Conservation (phyloP, 2,329 filamentous ascomycete species). For the Neonectria coccinea region DNA sequence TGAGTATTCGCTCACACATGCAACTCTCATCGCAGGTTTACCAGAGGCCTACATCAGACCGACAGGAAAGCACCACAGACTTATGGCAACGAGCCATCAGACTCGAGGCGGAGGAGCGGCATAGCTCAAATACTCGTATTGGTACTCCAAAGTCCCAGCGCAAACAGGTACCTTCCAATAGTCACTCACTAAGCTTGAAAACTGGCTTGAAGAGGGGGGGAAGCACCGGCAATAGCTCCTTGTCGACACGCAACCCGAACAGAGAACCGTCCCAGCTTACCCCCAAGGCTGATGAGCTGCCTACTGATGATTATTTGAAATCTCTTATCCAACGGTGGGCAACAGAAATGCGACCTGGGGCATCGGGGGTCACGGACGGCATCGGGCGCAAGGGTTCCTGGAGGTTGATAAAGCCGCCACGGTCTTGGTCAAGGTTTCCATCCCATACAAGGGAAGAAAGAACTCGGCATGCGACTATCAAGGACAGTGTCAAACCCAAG, state of each 20-base stretch:
- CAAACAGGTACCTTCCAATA: slow-evolving; percentile 11
- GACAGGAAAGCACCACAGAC: slow-evolving; percentile 40
- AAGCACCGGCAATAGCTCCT: slow-evolving; percentile 9
- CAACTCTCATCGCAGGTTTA: slow-evolving; percentile 23
- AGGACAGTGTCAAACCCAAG: slow-evolving; percentile 43
- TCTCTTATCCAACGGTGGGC: slow-evolving; percentile 40
- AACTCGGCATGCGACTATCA: slow-evolving; percentile 37
- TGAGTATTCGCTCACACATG: slow-evolving; percentile 34
- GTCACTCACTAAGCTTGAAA: slow-evolving; percentile 13
- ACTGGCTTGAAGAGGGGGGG: slow-evolving; percentile 9
- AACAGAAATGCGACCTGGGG: slow-evolving; percentile 30
- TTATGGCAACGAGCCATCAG: slow-evolving; percentile 46
- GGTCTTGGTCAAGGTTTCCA: slow-evolving; percentile 52
- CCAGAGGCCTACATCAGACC: slow-evolving; percentile 24
- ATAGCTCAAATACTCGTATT: slow-evolving; percentile 24
- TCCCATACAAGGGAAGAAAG: slow-evolving; percentile 48
- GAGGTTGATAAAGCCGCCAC: slow-evolving; percentile 39
- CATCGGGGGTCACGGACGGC: background rate
- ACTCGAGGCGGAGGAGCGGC: slow-evolving; percentile 40
- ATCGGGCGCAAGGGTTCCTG: slow-evolving; percentile 7
- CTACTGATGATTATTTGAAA: slow-evolving; percentile 24
- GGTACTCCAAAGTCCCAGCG: slow-evolving; percentile 14
- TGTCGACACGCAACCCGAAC: slow-evolving; percentile 7
- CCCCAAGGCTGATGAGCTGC: slow-evolving; percentile 31
- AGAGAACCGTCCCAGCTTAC: slow-evolving; percentile 29